Evolutionary conservation across 1,139 yeast genomes (phyloP), one percentile per base, ranked within the genome.

Genomic region (Yamadazyma aaseri): DNA sequence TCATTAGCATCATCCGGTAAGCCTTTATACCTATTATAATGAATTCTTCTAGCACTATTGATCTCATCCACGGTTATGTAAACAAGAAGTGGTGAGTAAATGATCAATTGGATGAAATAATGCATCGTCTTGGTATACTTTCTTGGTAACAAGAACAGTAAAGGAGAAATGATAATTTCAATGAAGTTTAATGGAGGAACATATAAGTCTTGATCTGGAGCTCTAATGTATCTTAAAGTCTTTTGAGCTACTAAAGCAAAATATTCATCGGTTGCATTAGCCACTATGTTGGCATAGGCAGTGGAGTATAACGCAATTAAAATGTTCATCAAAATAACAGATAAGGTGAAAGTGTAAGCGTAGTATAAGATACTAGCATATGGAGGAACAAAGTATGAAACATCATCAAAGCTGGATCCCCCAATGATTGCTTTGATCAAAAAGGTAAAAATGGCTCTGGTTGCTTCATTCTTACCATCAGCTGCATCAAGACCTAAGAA

Each of bases 401-500:
- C 81, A 34, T 82, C 80, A 25, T 70, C 77, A 50, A 86, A 85
- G 38, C 82, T 79, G 1, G 92, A 85, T 4, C 76, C 80, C 8
- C 89, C 86, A 45, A 86, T 67, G 5, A 86, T 75, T 0, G 94
- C 82, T 40, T 82, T 76, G 26, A 83, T 67, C 60, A 87, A 71
- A 20, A 83, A 80, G 13, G 78, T 63, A 31, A 86, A 58, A 30
- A 86, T 81, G 30, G 76, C 68, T 26, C 65, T 60, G 1, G 95
- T 83, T 24, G 86, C 83, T 46, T 86, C 95, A 42, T 81, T 69
- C 40, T 75, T 76, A 43, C 96, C 96, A 56, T 87, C 96, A 6
- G 94, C 83, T 20, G 86, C 83, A 59, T 87, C 96, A 36, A 87
- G 66, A 2, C 96, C 96, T 32, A 87, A 60, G 58, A 87, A 86